Conservation (phyloP, 768 basidiomycete genomes). For the Naganishia vaughanmartiniae region DNA sequence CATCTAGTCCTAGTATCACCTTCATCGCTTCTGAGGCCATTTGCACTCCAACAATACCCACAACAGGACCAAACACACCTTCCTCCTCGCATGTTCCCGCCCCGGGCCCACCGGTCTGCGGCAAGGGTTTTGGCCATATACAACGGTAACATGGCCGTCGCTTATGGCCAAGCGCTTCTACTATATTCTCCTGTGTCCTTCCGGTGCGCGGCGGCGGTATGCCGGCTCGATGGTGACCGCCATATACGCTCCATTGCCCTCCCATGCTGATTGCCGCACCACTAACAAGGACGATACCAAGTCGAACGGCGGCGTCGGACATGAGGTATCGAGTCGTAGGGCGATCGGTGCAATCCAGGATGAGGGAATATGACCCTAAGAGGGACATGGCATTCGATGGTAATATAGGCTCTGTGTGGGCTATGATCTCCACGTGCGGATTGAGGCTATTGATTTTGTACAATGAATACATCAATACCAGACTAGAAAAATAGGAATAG, state of each 20-base stretch:
- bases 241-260: conserved; percentile 53
- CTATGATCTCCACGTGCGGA: conserved; percentile 63
- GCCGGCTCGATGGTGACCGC: conserved; percentile 31
- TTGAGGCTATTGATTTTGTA: conserved; percentile 63
- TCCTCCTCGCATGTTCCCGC: conserved; percentile 80
- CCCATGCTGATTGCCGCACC: conserved; percentile 71
- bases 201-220: background rate
- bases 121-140: conserved; percentile 78
- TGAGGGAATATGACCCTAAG: conserved; percentile 65
- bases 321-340: conserved; percentile 86
- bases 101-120: conserved; percentile 55
- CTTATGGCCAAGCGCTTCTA: background rate
- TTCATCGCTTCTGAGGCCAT: conserved; percentile 88
- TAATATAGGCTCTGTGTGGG: conserved; percentile 59
- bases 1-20: conserved; percentile 64
- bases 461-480: background rate
- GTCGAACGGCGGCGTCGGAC: conserved; percentile 74
- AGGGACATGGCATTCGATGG: conserved; percentile 59
- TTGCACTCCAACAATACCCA: conserved; percentile 81
- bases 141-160: conserved; percentile 88
- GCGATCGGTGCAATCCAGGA: conserved; percentile 95
- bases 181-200: background rate
- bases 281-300: conserved; percentile 79
- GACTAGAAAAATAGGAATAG: background rate
- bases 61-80: conserved; percentile 83